phyloP scores from a whole-genome alignment of 73 alveolate species.

The Breviolum minutum region DNA sequence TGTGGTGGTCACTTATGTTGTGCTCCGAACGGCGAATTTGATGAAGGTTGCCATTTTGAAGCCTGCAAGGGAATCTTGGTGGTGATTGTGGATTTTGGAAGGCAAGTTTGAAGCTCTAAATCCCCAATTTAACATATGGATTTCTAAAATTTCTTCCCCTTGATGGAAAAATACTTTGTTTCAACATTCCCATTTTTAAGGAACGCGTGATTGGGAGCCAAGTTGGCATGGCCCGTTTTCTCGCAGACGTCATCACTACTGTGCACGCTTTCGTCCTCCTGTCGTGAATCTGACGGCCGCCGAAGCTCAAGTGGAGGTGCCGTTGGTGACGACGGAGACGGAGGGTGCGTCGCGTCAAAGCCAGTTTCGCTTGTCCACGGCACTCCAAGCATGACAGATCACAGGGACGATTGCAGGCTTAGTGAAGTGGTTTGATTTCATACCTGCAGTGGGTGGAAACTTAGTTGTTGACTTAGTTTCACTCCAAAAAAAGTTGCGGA shows the following conservation, averaged over 20 bases:
- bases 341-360: neutral
- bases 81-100: no score
- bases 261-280: neutral
- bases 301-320: neutral
- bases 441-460: neutral
- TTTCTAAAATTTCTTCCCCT: no score
- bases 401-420: slow-evolving; percentile 13
- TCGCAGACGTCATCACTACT: neutral
- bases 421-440: slow-evolving; percentile 9
- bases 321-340: slow-evolving; percentile 6
- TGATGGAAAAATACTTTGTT: no score
- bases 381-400: neutral
- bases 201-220: neutral
- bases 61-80: no score
- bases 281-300: neutral
- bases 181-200: no score
- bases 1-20: neutral
- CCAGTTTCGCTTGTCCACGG: slow-evolving; percentile 19
- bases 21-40: no score
- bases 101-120: no score
- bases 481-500: no score
- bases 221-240: neutral
- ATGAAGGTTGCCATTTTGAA: no score
- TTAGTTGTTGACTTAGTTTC: no score
- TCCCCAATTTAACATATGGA: no score